These are phyloP conservation scores for Vinca minor DNA, from an alignment of 257 asterid genomes.

Conservation along the genomic window DNA sequence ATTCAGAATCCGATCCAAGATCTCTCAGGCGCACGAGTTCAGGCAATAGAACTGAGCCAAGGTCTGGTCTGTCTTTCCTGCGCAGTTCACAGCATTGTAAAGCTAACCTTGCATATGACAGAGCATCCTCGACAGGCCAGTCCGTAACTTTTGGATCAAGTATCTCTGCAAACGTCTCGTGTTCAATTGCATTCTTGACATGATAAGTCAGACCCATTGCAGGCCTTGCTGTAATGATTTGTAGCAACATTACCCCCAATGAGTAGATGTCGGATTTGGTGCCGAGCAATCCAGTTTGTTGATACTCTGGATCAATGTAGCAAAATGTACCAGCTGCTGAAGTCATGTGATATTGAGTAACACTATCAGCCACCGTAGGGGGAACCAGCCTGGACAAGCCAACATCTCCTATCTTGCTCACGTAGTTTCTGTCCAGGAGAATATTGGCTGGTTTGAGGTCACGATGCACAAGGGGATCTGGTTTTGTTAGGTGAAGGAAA, in stretches of 20 bases:
- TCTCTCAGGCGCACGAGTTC: constrained; percentile 53
- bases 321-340: constrained; percentile 98
- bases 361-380: constrained; percentile 40
- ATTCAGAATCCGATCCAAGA: constrained; percentile 22
- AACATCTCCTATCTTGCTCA: constrained; percentile 84
- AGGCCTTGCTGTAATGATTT: constrained; percentile 60
- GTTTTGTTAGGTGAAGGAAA: constrained; percentile 76
- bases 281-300: constrained; percentile 77
- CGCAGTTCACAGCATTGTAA: constrained; percentile 74
- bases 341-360: constrained; percentile 68
- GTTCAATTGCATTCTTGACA: constrained; percentile 57
- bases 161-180: constrained; percentile 35
- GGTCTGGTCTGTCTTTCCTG: constrained; percentile 81
- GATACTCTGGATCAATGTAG: constrained; percentile 96
- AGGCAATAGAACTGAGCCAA: constrained; percentile 58
- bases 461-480: constrained; percentile 90
- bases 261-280: constrained; percentile 83
- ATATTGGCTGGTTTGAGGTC: constrained; percentile 94
- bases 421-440: constrained; percentile 60
- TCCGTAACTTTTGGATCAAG: constrained; percentile 61
- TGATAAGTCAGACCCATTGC: constrained; percentile 69
- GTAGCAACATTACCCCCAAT: constrained; percentile 57
- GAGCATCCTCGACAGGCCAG: constrained; percentile 78
- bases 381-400: constrained; percentile 85
- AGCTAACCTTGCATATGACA: constrained; percentile 58